A percentile compares a stretch with the other conserved stretches of the same genome.
Conservation (phyloP, 768 basidiomycete genomes). For the Tephrocybe rancida region DNA sequence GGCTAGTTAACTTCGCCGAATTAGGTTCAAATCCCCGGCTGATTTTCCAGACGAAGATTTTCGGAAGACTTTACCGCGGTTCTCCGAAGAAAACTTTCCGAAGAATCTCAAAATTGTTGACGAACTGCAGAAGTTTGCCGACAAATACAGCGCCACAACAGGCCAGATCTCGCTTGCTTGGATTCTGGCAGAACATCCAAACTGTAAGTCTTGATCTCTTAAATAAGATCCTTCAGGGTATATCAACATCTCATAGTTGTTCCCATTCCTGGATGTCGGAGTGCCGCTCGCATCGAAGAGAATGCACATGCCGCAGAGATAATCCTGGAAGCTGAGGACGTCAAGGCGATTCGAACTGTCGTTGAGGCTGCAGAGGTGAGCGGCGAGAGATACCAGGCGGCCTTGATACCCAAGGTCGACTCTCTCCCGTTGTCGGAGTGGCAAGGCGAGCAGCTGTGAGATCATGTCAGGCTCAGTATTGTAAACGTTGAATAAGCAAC, state of each 20-base stretch:
- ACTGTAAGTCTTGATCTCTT: slow-evolving; percentile 11
- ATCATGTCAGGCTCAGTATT: too few species aligned
- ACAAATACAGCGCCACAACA: slow-evolving; percentile 36
- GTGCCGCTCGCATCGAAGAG: slow-evolving; percentile 19
- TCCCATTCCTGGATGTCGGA: slow-evolving; percentile 27
- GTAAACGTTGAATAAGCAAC: too few species aligned
- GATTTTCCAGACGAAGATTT: slow-evolving; percentile 8
- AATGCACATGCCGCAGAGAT: slow-evolving; percentile 23
- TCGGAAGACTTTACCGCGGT: slow-evolving; percentile 16
- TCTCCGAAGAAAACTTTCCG: slow-evolving; percentile 43
- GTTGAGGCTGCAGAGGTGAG: slow-evolving; percentile 18
- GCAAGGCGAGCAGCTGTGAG: slow-evolving; percentile 18
- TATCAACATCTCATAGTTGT: slow-evolving; percentile 16
- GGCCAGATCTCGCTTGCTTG: slow-evolving; percentile 49
- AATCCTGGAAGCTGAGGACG: slow-evolving; percentile 18
- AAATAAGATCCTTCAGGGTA: neutral
- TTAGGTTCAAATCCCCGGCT: slow-evolving; percentile 7
- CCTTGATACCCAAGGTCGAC: slow-evolving; percentile 18
- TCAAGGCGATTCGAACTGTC: slow-evolving; percentile 22
- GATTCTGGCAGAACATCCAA: slow-evolving; percentile 35
- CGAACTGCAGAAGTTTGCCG: slow-evolving; percentile 32
- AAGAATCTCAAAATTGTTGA: slow-evolving; percentile 38
- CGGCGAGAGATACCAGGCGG: slow-evolving; percentile 22
- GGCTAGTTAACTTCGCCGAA: slow-evolving; percentile 7
- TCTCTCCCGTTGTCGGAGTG: slow-evolving; percentile 20